Evolutionary conservation across 768 basidiomycete species (phyloP), one percentile per base, ranked within the genome.

Genomic region (Kwoniella dejecticola): DNA sequence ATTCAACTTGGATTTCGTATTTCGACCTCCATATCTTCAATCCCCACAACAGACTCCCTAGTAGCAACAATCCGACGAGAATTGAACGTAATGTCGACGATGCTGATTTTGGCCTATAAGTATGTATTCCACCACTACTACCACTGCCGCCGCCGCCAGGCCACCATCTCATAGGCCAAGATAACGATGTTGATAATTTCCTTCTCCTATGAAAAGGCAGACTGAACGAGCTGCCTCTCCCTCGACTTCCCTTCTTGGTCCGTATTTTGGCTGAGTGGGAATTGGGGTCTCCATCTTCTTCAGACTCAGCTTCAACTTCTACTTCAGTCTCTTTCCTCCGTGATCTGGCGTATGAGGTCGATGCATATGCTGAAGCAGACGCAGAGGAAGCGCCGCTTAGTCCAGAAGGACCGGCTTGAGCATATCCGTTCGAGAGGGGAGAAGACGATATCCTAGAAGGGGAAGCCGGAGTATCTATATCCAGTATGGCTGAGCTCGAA

Each of bases 1-100:
- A 79, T 79, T 96, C 93, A 70, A 96, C 80, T 79, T 96, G 91
- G 2, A 90, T 85, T 78, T 95, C 89, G 66, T 77, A 81, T 19
- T 46, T 55, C 41, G 68, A 64, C 45, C 62, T 58, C 79, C 88
- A 89, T 45, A 86, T 71, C 70, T 44, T 38, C 13, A 66, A 15
- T 38, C 55, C 54, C 41, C 55, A 60, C 48, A 64, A 49, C 23
- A 72, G 42, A 6, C 44, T 42, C 21, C 58, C 53, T 0, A 68
- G 26, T n/a, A 63, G 33, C 6, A 57, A 26, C 26, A 60, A 36
- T 23, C 52, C 13, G 13, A n/a, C 21, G 5, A 62, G 19, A 15
- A 50, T 44, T 11, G 42, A 38, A 29, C 48, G 41, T 33, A 46
- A 30, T 29, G 38, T 4, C 31, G 24, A 30, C 31, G 36, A 49